Evolutionary conservation across 1,284 basidiomycete species (phyloP).

Genomic region (Apiotrichum siamense): DNA sequence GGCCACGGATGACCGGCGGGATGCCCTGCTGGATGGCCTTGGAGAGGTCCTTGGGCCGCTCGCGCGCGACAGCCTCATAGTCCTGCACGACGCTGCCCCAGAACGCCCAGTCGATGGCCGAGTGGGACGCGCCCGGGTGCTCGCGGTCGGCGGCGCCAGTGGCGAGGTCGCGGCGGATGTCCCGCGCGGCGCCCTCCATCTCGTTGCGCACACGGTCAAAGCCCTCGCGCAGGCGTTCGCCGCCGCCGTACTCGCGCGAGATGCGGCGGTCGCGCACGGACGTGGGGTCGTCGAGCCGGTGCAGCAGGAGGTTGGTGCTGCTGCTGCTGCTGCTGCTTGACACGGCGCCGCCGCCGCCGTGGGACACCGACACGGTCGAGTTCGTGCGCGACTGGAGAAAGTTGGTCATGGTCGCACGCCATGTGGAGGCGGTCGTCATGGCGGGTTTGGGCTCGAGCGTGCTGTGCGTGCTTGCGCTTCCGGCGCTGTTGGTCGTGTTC

Average conservation of each 20-base stretch:
- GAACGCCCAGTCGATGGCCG: conserved; percentile 68
- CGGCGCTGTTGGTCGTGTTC: too few species aligned
- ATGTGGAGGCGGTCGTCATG: conserved; percentile 6
- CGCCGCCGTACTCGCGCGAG: conserved; percentile 32
- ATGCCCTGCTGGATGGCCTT: conserved; percentile 89
- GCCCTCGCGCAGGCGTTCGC: conserved; percentile 33
- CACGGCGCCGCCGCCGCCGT: too few species aligned
- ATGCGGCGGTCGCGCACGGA: conserved; percentile 36
- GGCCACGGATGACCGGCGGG: conserved; percentile 67
- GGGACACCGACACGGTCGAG: too few species aligned
- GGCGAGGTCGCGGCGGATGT: conserved; percentile 53
- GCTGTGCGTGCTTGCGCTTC: too few species aligned
- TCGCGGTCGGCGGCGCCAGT: neutral
- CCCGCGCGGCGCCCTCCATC: conserved; percentile 44
- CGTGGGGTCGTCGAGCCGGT: conserved; percentile 29
- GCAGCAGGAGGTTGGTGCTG: conserved; percentile 16
- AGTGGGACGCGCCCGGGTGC: too few species aligned
- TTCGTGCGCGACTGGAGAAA: conserved; percentile 16
- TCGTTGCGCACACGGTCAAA: conserved; percentile 42
- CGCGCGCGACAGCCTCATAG: conserved; percentile 75
- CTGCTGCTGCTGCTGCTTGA: neutral
- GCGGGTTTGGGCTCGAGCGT: neutral
- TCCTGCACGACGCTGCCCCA: conserved; percentile 94
- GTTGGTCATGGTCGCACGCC: conserved; percentile 36
- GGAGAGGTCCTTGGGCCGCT: conserved; percentile 70